Evolutionary conservation across 2,329 filamentous ascomycete genomes (phyloP).

Genomic region (Ceratocystis ficicola): DNA sequence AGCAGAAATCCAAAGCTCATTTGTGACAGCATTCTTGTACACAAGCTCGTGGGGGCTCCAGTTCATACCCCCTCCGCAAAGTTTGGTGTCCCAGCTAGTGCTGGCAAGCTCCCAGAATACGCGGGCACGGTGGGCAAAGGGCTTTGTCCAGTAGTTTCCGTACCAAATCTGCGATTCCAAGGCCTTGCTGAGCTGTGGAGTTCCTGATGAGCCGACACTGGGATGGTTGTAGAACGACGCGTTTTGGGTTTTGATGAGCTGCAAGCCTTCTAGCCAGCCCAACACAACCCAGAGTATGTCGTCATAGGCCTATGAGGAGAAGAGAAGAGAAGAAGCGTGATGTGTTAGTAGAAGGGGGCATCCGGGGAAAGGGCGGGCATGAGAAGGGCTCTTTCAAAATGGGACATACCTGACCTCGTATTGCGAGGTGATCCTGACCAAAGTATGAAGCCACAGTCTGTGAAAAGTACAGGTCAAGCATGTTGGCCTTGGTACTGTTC

Average conservation of each 20-base stretch:
- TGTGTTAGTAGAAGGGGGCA: constrained; percentile 17
- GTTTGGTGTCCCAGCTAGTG: constrained; percentile 64
- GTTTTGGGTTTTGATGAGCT: constrained; percentile 62
- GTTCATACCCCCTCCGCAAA: constrained; percentile 79
- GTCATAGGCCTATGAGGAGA: constrained; percentile 57
- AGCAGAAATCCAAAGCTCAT: constrained; percentile 75
- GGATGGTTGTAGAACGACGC: constrained; percentile 43
- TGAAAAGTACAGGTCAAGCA: constrained; percentile 71
- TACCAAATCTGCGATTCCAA: constrained; percentile 51
- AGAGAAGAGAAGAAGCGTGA: too few relatives aligned
- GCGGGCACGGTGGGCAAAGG: constrained; percentile 71
- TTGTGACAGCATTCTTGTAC: constrained; percentile 96
- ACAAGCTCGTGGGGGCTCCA: constrained; percentile 73
- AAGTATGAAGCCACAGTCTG: constrained; percentile 72
- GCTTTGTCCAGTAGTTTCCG: constrained; percentile 58
- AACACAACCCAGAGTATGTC: constrained; percentile 94
- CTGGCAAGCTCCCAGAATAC: constrained; percentile 76
- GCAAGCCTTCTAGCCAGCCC: constrained; percentile 73
- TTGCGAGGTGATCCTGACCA: constrained; percentile 64
- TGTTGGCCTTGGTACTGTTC: constrained; percentile 53
- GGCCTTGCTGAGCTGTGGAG: constrained; percentile 27
- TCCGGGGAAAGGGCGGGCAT: neutral
- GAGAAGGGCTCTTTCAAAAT: neutral
- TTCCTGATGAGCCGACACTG: constrained; percentile 24
- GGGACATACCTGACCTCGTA: constrained; percentile 45